phyloP scores from a whole-genome alignment of 129 eudicot genomes.

The Tanacetum coccineum region DNA sequence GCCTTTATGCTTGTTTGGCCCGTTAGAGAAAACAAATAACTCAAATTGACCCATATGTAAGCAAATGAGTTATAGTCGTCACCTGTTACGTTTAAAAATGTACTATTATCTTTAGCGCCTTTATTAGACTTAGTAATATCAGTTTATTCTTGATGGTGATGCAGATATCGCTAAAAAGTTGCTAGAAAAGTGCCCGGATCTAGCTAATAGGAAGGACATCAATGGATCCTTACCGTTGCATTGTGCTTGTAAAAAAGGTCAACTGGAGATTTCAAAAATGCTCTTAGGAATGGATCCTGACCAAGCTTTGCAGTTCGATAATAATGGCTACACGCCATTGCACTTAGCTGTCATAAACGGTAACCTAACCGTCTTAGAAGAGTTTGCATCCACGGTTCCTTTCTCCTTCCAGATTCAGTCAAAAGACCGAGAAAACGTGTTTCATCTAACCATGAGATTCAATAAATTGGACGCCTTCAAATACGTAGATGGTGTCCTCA shows the following conservation, averaged over 20 bases:
- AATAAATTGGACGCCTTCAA: conserved; percentile 23
- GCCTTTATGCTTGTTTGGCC: too few species aligned
- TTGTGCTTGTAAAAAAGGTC: conserved; percentile 27
- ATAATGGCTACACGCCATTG: conserved; percentile 30
- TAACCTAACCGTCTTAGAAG: conserved; percentile 18
- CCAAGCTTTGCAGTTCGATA: conserved; percentile 24
- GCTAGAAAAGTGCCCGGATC: conserved; percentile 26
- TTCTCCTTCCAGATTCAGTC: conserved; percentile 17
- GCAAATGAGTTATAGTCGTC: too few species aligned
- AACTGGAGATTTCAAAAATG: conserved; percentile 23
- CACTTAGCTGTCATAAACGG: conserved; percentile 36
- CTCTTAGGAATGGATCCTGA: conserved; percentile 23
- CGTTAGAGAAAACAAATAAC: too few species aligned
- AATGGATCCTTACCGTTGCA: conserved; percentile 34
- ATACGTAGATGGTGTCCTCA: conserved; percentile 12
- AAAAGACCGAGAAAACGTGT: conserved; percentile 25
- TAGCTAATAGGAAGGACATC: conserved; percentile 14
- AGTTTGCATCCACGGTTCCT: conserved; percentile 26
- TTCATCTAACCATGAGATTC: conserved; percentile 27
- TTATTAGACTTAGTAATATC: too few species aligned
- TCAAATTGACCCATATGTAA: too few species aligned
- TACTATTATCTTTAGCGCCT: too few species aligned
- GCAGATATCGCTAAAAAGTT: conserved; percentile 30
- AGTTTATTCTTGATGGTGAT: not conserved
- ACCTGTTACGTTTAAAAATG: too few species aligned